A percentile compares a stretch with the other conserved stretches of the same genome.
These are phyloP conservation scores for Rhizoclosmatium globosum DNA, from an alignment of 192 early-diverging fungal species.

Conservation along the genomic window DNA sequence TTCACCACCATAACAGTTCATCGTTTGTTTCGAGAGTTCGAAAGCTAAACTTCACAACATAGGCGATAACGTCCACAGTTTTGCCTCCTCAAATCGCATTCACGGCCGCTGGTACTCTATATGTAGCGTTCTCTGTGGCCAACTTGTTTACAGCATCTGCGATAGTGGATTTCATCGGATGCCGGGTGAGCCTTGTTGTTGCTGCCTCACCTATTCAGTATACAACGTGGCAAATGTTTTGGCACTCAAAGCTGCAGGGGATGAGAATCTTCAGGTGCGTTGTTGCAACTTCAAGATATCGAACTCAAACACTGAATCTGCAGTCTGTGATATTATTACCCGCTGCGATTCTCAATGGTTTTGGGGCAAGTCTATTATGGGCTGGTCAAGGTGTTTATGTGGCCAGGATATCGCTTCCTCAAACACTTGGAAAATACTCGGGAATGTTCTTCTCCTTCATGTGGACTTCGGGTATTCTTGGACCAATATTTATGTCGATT, in stretches of 20 bases:
- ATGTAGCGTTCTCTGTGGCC: slow-evolving; percentile 19
- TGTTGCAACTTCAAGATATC: neutral
- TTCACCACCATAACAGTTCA: neutral
- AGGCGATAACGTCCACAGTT: slow-evolving; percentile 29
- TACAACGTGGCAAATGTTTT: slow-evolving; percentile 6
- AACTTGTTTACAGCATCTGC: slow-evolving; percentile 33
- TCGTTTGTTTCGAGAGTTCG: slow-evolving; percentile 10
- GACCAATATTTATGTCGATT: slow-evolving; percentile 19
- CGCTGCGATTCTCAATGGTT: slow-evolving; percentile 14
- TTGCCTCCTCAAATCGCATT: slow-evolving; percentile 21
- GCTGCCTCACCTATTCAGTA: slow-evolving; percentile 20
- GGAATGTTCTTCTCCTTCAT: slow-evolving; percentile 18
- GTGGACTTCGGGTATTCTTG: slow-evolving; percentile 5
- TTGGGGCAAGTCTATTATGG: slow-evolving; percentile 32
- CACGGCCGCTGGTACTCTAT: slow-evolving; percentile 9
- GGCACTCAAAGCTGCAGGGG: neutral
- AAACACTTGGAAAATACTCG: slow-evolving; percentile 14
- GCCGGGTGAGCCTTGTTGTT: slow-evolving; percentile 8
- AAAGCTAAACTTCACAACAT: neutral
- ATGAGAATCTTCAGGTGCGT: slow-evolving; percentile 16
- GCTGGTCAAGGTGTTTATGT: slow-evolving; percentile 26
- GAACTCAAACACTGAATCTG: neutral
- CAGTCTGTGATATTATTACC: slow-evolving; percentile 26
- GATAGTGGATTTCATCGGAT: slow-evolving; percentile 33
- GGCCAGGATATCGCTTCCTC: neutral